Evolutionary conservation across 2,329 filamentous ascomycete species (phyloP), one percentile per base, ranked within the genome.

Genomic region (Penicillium polonicum): DNA sequence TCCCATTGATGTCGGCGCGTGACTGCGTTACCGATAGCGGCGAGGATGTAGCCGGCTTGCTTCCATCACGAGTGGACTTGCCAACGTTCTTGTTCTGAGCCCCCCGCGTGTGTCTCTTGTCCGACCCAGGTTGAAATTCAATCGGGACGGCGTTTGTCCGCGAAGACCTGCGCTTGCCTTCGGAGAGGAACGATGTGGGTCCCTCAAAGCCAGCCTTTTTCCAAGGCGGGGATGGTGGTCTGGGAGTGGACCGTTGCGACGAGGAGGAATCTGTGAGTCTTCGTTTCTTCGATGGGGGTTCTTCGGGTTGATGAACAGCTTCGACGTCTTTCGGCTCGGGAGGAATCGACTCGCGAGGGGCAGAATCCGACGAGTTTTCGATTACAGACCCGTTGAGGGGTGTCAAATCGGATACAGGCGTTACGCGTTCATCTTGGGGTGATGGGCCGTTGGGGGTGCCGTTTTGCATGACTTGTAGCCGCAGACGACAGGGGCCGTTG

Each of bases 161-260:
- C 48, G 84, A 82, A 44, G 85, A 88, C 72, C 84, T 85, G 59
- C 85, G 79, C 63, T 80, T 80, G 39, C 85, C 85, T 71, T 85
- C 80, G 59, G 83, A 80, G 45, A 89, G 84, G 72, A 95, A 92
- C 0, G 90, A 89, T 4, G 93, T 94, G 23, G 94, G 94, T 0
- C 94, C 94, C 29, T 96, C 90, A 41, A 89, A 91, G 58, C 84
- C 84, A 61, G 90, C 84, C 69, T 86, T 90, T 79, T 94, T 97
- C 94, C 94, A 99, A 23, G 94, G 94, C 64, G 94, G 94, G 62
- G 93, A 97, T 41, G 72, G 65, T 45, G 74, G 71, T 46, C 77
- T 73, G n/a, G 77, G 72, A 27, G 72, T 75, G 23, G 72, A 72
- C 51, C 72, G 74, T 58, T 70, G 69, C 55, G 69, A 74, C 23